Percentiles rank a stretch among this genome's conserved stretches.
phyloP scores from a whole-genome alignment of 2,329 filamentous ascomycete species.

The Scedosporium aurantiacum region DNA sequence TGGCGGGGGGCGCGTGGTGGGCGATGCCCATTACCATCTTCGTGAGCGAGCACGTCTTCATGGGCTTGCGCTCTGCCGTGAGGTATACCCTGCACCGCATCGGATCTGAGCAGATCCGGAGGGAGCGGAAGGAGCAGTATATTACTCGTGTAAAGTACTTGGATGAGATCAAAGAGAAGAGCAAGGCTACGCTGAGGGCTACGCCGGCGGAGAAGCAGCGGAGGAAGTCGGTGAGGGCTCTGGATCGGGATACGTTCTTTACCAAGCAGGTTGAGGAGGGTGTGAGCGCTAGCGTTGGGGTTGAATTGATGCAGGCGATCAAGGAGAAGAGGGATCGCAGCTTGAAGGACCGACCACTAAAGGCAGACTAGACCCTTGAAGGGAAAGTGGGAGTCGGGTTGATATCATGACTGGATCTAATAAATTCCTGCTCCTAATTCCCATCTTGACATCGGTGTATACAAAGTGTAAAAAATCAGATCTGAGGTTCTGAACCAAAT shows the following conservation, averaged over 20 bases:
- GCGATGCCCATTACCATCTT: conserved; percentile 60
- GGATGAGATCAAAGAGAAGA: conserved; percentile 28
- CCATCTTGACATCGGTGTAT: too few relatives aligned
- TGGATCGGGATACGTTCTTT: conserved; percentile 26
- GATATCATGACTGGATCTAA: too few relatives aligned
- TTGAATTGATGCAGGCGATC: conserved; percentile 1
- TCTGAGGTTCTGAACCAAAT: too few relatives aligned
- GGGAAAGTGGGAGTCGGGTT: too few relatives aligned
- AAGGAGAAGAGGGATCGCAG: background rate
- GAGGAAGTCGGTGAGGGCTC: conserved; percentile 23
- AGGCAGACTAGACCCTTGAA: background rate
- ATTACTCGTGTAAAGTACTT: conserved; percentile 24
- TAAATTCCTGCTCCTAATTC: too few relatives aligned
- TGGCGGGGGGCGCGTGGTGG: conserved; percentile 47
- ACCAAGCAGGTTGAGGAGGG: conserved; percentile 30
- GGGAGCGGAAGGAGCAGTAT: conserved; percentile 27
- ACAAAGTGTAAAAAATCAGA: too few relatives aligned
- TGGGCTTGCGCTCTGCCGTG: conserved; percentile 41
- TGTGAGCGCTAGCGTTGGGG: conserved; percentile 17
- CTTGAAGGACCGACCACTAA: background rate
- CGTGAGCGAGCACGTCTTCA: conserved; percentile 61
- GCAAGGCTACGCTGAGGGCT: conserved; percentile 20
- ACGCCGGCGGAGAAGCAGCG: conserved; percentile 25
- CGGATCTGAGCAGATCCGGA: conserved; percentile 28
- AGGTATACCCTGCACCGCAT: conserved; percentile 23